Conservation (phyloP, 805 yeast species). For the Dipodascopsis uninucleata region DNA sequence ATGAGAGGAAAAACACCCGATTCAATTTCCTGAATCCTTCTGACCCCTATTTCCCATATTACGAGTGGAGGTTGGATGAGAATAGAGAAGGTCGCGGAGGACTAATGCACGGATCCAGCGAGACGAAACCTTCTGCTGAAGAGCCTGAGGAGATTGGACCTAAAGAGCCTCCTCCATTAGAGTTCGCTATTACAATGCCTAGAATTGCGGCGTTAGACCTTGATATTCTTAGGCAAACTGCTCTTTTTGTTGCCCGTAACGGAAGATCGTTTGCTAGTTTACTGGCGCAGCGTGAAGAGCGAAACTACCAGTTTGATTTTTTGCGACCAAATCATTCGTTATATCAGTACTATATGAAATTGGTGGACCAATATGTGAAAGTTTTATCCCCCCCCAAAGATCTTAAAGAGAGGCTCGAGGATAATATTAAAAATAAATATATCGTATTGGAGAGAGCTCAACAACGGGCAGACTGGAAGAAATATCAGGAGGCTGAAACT, state of each 20-base stretch:
- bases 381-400: conserved; percentile 35
- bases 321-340: conserved; percentile 58
- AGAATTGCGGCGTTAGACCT: conserved; percentile 59
- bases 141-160: conserved; percentile 22
- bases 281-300: conserved; percentile 36
- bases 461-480: conserved; percentile 53
- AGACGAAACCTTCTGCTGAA: conserved; percentile 1
- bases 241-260: conserved; percentile 61
- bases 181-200: conserved; percentile 35
- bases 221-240: conserved; percentile 67
- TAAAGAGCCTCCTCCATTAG: conserved; percentile 32
- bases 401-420: conserved; percentile 29
- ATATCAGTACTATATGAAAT: conserved; percentile 47
- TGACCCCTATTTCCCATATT: conserved; percentile 58
- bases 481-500: conserved; percentile 38
- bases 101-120: background rate
- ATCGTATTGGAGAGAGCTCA: conserved; percentile 47
- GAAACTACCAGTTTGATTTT: conserved; percentile 63
- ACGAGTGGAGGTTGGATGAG: conserved; percentile 45
- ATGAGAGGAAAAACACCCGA: conserved; percentile 47
- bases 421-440: conserved; percentile 36
- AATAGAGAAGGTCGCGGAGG: conserved; percentile 33
- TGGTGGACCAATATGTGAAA: conserved; percentile 54
- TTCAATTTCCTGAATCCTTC: conserved; percentile 59
- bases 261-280: conserved; percentile 46